These are phyloP conservation scores for Torulaspora microellipsoides DNA, from an alignment of 805 yeast genomes.

Conservation along the genomic window DNA sequence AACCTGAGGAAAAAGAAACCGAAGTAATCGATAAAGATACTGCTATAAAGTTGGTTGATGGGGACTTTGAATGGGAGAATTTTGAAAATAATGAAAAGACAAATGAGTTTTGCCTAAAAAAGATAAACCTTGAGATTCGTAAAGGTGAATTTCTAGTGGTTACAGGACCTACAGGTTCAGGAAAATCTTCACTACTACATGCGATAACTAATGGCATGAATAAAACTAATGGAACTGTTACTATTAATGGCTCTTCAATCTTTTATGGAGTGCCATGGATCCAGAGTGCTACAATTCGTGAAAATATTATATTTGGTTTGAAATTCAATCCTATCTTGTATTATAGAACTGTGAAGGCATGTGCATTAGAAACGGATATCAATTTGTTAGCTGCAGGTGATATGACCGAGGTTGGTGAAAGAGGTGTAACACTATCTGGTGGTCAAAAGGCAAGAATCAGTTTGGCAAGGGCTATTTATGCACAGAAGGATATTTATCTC, in stretches of 20 bases:
- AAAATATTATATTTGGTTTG: constrained; percentile 59
- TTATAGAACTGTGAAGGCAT: constrained; percentile 49
- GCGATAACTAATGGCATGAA: constrained; percentile 64
- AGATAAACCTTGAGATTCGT: constrained; percentile 34
- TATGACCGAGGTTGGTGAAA: constrained; percentile 65
- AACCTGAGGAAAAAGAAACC: constrained; percentile 7
- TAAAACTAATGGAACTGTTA: constrained; percentile 44
- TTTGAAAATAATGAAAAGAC: constrained; percentile 1
- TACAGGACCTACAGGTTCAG: constrained; percentile 56
- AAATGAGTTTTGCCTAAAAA: not conserved
- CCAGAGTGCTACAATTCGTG: constrained; percentile 64
- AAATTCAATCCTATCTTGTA: constrained; percentile 46
- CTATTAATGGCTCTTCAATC: constrained; percentile 44
- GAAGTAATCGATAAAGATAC: constrained; percentile 18
- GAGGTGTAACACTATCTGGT: constrained; percentile 71
- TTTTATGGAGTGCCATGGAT: constrained; percentile 59
- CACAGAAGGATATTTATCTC: constrained; percentile 52
- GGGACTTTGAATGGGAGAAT: constrained; percentile 55
- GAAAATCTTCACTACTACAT: constrained; percentile 50
- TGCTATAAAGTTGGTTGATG: constrained; percentile 48
- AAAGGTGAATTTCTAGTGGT: constrained; percentile 62
- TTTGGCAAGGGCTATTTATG: constrained; percentile 66
- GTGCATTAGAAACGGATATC: constrained; percentile 57
- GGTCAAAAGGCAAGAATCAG: constrained; percentile 72
- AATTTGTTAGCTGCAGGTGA: constrained; percentile 62